phyloP scores from a whole-genome alignment of 2,329 filamentous ascomycete species.

The Boeremia lycopersici region DNA sequence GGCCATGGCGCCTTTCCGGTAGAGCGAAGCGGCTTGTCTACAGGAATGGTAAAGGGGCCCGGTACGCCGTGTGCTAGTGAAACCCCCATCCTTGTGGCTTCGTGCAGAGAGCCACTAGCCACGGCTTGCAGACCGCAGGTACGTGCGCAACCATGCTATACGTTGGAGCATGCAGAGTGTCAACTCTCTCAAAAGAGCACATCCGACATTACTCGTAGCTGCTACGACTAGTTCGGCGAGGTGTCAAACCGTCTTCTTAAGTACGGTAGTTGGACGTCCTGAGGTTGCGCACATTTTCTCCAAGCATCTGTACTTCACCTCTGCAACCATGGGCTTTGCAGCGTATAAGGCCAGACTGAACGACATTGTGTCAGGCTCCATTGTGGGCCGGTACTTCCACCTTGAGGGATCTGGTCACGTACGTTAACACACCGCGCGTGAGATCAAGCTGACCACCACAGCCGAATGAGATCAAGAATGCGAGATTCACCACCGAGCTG shows the following conservation, averaged over 20 bases:
- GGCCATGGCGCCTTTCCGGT: constrained; percentile 7
- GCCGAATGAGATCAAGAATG: constrained; percentile 73
- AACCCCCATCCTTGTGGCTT: constrained; percentile 14
- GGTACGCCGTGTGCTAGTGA: constrained; percentile 15
- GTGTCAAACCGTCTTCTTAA: constrained; percentile 16
- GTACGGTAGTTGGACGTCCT: constrained; percentile 6
- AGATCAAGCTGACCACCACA: constrained; percentile 42
- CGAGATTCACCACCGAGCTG: constrained; percentile 81
- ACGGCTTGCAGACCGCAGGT: constrained; percentile 11
- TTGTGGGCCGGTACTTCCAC: constrained; percentile 62
- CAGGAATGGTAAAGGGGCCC: constrained; percentile 13
- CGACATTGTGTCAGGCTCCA: constrained; percentile 38
- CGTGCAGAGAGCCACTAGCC: constrained; percentile 15
- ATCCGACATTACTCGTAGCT: constrained; percentile 15
- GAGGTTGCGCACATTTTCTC: constrained; percentile 9
- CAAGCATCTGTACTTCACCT: constrained; percentile 3
- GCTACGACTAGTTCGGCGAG: constrained; percentile 16
- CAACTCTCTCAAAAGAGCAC: constrained; percentile 14
- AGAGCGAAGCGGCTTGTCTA: constrained; percentile 9
- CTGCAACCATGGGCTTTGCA: constrained; percentile 15
- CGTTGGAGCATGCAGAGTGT: constrained; percentile 14
- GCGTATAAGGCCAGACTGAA: constrained; percentile 33
- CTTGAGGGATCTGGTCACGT: constrained; percentile 84
- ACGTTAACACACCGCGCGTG: constrained; percentile 49
- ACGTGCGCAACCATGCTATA: constrained; percentile 12